Conservation (phyloP, 2,329 filamentous ascomycete species). For the Chaetomium globosum region DNA sequence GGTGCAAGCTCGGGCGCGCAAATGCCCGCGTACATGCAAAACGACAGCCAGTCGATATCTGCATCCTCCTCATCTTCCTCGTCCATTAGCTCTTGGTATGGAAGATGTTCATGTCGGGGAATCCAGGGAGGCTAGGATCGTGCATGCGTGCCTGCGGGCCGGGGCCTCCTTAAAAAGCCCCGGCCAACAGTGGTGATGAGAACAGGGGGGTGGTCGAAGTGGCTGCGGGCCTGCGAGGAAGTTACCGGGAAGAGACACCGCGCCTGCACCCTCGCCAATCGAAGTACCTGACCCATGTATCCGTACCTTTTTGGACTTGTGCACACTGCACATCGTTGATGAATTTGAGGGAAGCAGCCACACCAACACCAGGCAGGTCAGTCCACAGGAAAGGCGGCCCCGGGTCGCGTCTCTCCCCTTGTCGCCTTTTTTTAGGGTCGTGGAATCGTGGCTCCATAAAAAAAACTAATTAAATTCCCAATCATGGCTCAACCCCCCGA, state of each 20-base stretch:
- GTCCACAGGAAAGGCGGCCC: constrained; percentile 41
- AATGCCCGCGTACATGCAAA: neutral
- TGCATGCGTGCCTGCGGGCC: constrained; percentile 17
- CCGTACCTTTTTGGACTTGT: constrained; percentile 27
- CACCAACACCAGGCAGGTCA: constrained; percentile 36
- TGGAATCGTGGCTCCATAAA: constrained; percentile 46
- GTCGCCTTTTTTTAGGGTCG: constrained; percentile 38
- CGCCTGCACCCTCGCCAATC: constrained; percentile 24
- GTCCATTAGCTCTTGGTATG: neutral
- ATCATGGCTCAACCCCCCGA: constrained; percentile 44
- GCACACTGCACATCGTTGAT: constrained; percentile 28
- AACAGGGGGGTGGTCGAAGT: constrained; percentile 9
- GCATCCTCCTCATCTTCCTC: neutral
- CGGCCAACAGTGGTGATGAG: neutral
- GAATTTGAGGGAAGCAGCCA: constrained; percentile 37
- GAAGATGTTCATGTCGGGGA: neutral
- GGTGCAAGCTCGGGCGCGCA: neutral
- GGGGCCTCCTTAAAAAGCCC: constrained; percentile 11
- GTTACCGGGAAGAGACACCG: constrained; percentile 22
- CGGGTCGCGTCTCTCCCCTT: constrained; percentile 41
- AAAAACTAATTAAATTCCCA: constrained; percentile 47
- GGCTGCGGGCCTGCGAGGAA: constrained; percentile 16
- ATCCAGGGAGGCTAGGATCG: constrained; percentile 13
- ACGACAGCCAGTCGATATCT: neutral
- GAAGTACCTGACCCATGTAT: constrained; percentile 27